Evolutionary conservation across 2,329 filamentous ascomycete genomes (phyloP).

Genomic region (Cryphonectria carpinicola): DNA sequence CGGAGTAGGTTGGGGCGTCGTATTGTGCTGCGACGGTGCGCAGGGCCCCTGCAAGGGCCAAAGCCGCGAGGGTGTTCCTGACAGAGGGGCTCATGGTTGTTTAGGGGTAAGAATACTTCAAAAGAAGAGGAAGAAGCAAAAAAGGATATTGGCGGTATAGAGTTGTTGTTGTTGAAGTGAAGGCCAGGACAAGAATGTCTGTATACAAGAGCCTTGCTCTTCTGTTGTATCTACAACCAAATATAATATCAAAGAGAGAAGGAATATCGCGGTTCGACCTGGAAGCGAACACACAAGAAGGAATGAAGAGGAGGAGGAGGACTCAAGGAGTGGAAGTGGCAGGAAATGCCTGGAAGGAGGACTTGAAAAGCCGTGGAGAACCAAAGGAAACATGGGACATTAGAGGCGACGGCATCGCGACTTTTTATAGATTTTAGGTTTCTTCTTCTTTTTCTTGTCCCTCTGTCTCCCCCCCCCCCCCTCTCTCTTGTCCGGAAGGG

Average conservation of each 20-base stretch:
- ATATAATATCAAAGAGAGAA: background rate
- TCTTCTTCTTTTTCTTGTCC: background rate
- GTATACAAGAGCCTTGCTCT: background rate
- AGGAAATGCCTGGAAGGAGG: slow-evolving; percentile 2
- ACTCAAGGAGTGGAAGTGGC: slow-evolving; percentile 8
- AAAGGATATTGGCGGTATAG: background rate
- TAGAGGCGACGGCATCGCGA: background rate
- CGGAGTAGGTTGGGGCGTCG: slow-evolving; percentile 42
- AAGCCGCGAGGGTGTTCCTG: background rate
- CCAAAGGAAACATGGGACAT: background rate
- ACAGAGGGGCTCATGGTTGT: background rate
- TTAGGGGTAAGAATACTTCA: background rate
- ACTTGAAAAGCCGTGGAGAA: slow-evolving; percentile 10
- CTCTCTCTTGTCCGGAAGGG: background rate
- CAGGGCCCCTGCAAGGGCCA: slow-evolving; percentile 2
- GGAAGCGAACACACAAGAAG: slow-evolving; percentile 3
- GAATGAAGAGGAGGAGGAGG: background rate
- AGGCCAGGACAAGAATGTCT: background rate
- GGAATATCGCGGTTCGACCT: slow-evolving; percentile 8
- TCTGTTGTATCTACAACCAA: background rate
- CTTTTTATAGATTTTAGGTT: background rate
- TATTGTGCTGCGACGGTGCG: slow-evolving; percentile 1
- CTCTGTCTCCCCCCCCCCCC: no score
- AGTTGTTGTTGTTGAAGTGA: background rate
- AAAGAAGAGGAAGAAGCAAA: no score